A percentile compares a stretch with the other conserved stretches of the same genome.
phyloP scores from a whole-genome alignment of 1,139 yeast genomes.

The Barnettozyma hawaiiensis region DNA sequence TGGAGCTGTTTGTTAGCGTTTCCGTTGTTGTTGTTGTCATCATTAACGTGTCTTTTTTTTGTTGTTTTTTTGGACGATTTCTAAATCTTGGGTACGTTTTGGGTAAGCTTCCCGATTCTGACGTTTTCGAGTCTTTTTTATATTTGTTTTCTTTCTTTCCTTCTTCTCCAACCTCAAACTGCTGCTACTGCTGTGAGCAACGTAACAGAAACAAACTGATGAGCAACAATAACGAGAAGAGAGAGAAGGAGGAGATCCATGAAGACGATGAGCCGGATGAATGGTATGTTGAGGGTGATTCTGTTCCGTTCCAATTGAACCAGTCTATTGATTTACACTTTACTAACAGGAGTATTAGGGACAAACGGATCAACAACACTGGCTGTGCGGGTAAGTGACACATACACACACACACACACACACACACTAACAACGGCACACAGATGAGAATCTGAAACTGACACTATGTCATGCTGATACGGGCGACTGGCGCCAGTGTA shows the following conservation, averaged over 20 bases:
- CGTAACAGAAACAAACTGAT: background rate
- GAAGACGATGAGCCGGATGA: conserved; percentile 60
- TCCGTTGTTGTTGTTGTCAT: conserved; percentile 3
- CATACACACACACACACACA: background rate
- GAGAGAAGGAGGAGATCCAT: conserved; percentile 5
- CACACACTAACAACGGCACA: background rate
- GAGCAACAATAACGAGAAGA: background rate
- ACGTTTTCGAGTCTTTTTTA: background rate
- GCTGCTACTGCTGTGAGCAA: too few relatives aligned
- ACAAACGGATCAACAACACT: conserved; percentile 61
- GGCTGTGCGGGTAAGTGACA: conserved; percentile 52
- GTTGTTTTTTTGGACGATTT: conserved; percentile 6
- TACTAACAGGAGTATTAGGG: conserved; percentile 37
- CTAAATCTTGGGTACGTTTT: background rate
- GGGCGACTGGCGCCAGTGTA: conserved; percentile 73
- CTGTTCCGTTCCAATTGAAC: too few relatives aligned
- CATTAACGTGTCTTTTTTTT: conserved; percentile 2
- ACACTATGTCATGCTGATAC: conserved; percentile 77
- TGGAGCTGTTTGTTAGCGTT: conserved; percentile 1
- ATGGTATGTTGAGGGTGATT: conserved; percentile 20
- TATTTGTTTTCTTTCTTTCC: background rate
- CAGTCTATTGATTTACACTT: too few relatives aligned
- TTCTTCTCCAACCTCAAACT: too few relatives aligned
- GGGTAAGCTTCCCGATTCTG: conserved; percentile 1
- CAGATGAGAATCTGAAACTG: conserved; percentile 55